A percentile compares a stretch with the other conserved stretches of the same genome.
These are phyloP conservation scores for Telopea speciosissima DNA, from an alignment of 177 flowering plant species.

Conservation along the genomic window DNA sequence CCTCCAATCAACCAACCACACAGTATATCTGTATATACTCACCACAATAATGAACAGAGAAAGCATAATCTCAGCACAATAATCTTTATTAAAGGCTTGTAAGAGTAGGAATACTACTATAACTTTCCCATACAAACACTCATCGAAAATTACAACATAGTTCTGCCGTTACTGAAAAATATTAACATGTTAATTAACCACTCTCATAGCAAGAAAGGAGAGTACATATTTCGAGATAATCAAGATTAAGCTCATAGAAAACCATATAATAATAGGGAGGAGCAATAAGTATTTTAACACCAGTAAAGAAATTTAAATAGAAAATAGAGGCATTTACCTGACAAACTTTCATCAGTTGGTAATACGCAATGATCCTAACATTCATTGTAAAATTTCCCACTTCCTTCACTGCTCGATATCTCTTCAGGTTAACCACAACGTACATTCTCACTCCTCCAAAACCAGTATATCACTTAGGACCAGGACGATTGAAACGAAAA, in stretches of 20 bases:
- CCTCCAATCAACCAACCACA: neutral
- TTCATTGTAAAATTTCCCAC: constrained; percentile 43
- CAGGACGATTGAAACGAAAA: neutral
- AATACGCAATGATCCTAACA: constrained; percentile 34
- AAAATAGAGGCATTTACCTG: constrained; percentile 31
- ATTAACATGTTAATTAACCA: too few relatives aligned
- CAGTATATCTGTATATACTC: neutral
- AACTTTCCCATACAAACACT: too few relatives aligned
- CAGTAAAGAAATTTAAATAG: neutral
- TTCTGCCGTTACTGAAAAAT: neutral
- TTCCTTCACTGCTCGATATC: constrained; percentile 38
- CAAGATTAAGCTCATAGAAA: neutral
- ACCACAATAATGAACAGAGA: neutral
- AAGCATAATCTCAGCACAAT: too few relatives aligned
- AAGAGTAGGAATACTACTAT: too few relatives aligned
- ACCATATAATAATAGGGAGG: neutral
- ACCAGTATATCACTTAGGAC: neutral
- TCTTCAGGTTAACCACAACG: constrained; percentile 36
- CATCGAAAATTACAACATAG: neutral
- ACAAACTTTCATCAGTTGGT: constrained; percentile 52
- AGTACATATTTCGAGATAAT: neutral
- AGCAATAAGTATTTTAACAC: neutral
- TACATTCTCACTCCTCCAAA: constrained; percentile 41
- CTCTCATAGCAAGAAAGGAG: neutral
- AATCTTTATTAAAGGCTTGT: neutral